A percentile compares a stretch with the other conserved stretches of the same genome.
Evolutionary conservation across 805 yeast species (phyloP).

Genomic region (Schizosaccharomyces octosporus): DNA sequence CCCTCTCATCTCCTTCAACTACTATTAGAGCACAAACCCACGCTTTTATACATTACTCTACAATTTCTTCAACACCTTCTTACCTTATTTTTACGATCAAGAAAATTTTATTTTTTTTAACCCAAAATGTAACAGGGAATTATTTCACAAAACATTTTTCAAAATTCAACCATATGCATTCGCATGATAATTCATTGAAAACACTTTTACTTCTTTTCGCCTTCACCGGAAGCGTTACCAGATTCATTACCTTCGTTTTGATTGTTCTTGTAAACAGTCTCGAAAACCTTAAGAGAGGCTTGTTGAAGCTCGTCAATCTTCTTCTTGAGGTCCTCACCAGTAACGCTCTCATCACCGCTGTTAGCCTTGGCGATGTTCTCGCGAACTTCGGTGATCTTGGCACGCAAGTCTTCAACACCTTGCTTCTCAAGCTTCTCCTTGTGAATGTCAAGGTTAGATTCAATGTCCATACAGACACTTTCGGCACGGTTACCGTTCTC

Average conservation of each 20-base stretch:
- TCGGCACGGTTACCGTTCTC: constrained; percentile 71
- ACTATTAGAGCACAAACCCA: no score
- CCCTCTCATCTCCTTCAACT: no score
- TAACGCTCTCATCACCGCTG: constrained; percentile 34
- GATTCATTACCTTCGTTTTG: constrained; percentile 3
- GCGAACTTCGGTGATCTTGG: constrained; percentile 37
- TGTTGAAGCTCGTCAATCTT: constrained; percentile 68
- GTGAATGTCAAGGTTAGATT: constrained; percentile 58
- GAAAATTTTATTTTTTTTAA: no score
- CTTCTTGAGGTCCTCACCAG: constrained; percentile 39
- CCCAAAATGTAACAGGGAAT: no score
- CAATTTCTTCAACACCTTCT: no score
- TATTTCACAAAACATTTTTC: no score
- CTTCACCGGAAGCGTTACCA: background rate
- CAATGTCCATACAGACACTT: constrained; percentile 68
- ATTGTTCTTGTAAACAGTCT: constrained; percentile 35
- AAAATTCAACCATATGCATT: no score
- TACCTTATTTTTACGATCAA: no score
- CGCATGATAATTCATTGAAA: no score
- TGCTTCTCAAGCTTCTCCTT: constrained; percentile 36
- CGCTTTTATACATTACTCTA: no score
- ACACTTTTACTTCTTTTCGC: background rate
- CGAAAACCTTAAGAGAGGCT: constrained; percentile 59
- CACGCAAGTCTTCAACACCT: constrained; percentile 30
- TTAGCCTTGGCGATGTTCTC: constrained; percentile 52